Evolutionary conservation across 495 filamentous ascomycete genomes (phyloP).

Genomic region (Hypoxylon crocopeplum): DNA sequence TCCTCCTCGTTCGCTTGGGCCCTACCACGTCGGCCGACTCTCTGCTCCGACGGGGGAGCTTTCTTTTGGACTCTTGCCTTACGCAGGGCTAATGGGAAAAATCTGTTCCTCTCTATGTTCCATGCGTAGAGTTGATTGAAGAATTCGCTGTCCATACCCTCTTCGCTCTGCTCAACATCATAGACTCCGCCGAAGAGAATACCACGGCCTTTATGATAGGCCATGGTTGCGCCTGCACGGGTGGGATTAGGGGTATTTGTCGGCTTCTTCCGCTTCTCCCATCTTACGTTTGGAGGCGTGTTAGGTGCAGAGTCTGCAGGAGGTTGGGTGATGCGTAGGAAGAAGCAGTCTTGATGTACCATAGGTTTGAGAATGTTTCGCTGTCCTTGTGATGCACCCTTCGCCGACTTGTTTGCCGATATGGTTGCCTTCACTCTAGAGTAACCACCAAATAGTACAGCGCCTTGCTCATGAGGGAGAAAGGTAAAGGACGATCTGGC

Average conservation of each 20-base stretch:
- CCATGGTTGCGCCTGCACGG: slow-evolving; percentile 88
- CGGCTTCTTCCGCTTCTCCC: slow-evolving; percentile 92
- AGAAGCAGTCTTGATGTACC: slow-evolving; percentile 94
- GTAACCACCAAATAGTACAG: slow-evolving; percentile 91
- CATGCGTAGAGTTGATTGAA: slow-evolving; percentile 89
- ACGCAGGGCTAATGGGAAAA: slow-evolving; percentile 81
- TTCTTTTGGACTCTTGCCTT: slow-evolving; percentile 71
- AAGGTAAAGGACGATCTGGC: slow-evolving; percentile 88
- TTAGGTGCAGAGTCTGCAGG: slow-evolving; percentile 64
- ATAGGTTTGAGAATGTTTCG: slow-evolving; percentile 79
- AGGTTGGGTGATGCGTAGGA: slow-evolving; percentile 80
- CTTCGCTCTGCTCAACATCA: slow-evolving; percentile 91
- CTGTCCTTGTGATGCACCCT: slow-evolving; percentile 62
- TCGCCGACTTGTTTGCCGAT: slow-evolving; percentile 63
- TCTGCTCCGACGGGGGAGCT: slow-evolving; percentile 53
- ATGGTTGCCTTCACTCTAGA: slow-evolving; percentile 79
- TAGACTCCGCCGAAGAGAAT: slow-evolving; percentile 95
- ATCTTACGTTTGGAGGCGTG: slow-evolving; percentile 73
- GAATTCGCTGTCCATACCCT: slow-evolving; percentile 95
- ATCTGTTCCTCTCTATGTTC: slow-evolving; percentile 93
- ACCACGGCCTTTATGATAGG: slow-evolving; percentile 88
- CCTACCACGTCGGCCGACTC: slow-evolving; percentile 69
- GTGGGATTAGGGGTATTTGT: slow-evolving; percentile 85
- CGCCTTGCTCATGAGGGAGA: slow-evolving; percentile 86
- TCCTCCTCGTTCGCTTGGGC: slow-evolving; percentile 90